phyloP scores from a whole-genome alignment of 441 rosid species.

The Brassica hybrid region DNA sequence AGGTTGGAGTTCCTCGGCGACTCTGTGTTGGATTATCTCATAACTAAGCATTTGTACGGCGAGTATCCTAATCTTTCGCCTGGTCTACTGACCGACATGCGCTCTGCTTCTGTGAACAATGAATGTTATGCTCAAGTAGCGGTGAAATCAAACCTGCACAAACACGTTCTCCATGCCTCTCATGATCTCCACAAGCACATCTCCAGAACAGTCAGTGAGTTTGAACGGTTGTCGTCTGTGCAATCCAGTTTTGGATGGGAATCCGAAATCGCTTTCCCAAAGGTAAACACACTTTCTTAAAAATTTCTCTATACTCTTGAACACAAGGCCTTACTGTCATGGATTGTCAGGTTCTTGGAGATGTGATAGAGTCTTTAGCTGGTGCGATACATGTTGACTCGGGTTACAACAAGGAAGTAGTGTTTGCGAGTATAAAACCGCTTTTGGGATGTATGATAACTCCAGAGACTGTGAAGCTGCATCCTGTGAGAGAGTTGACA shows the following conservation, averaged over 20 bases:
- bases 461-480: constrained; percentile 61
- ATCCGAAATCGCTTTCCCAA: constrained; percentile 70
- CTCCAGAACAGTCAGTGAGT: constrained; percentile 39
- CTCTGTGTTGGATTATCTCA: constrained; percentile 77
- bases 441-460: constrained; percentile 79
- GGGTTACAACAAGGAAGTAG: constrained; percentile 61
- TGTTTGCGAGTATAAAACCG: constrained; percentile 67
- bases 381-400: constrained; percentile 93
- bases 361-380: constrained; percentile 82
- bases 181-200: constrained; percentile 68
- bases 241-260: constrained; percentile 79
- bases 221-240: constrained; percentile 39
- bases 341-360: constrained; percentile 79
- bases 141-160: constrained; percentile 62
- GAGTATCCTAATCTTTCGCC: constrained; percentile 72
- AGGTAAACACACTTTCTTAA: constrained; percentile 55
- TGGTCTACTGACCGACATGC: constrained; percentile 80
- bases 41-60: constrained; percentile 62
- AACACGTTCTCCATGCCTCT: constrained; percentile 75
- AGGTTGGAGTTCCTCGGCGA: constrained; percentile 97
- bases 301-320: not conserved
- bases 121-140: constrained; percentile 78
- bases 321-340: constrained; percentile 1
- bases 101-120: constrained; percentile 94
- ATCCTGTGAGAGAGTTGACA: constrained; percentile 68